These are phyloP conservation scores for Prunella vulgaris DNA, from an alignment of 257 asterid genomes.

Conservation along the genomic window DNA sequence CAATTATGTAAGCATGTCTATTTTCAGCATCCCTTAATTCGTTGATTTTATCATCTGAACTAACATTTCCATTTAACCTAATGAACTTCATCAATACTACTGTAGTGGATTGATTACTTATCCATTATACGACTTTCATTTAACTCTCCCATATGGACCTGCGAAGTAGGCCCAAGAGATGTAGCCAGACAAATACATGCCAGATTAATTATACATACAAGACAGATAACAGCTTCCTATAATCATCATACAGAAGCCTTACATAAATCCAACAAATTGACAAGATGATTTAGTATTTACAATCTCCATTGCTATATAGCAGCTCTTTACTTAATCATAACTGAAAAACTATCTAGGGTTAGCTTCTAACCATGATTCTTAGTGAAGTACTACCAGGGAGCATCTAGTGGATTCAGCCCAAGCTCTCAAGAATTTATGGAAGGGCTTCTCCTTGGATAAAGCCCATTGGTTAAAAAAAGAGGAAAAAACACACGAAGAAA, in stretches of 20 bases:
- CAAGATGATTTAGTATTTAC: background rate
- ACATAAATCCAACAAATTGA: background rate
- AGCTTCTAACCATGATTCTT: too few species aligned
- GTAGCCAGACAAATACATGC: background rate
- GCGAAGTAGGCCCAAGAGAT: background rate
- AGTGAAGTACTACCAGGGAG: too few species aligned
- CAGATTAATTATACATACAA: background rate
- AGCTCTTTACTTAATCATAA: background rate
- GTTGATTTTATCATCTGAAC: background rate
- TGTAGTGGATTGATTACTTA: background rate
- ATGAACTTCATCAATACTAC: background rate
- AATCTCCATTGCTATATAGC: background rate
- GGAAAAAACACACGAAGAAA: background rate
- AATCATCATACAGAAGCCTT: background rate
- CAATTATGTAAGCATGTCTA: background rate
- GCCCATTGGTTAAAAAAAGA: background rate
- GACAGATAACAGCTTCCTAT: background rate
- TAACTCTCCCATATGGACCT: background rate
- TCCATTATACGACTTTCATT: background rate
- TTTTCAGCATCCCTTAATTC: background rate
- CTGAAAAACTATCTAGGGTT: background rate
- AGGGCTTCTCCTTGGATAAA: background rate
- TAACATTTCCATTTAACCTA: background rate
- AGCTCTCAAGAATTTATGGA: background rate
- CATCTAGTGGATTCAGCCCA: background rate